Evolutionary conservation across 305 asterid species (phyloP), one percentile per base, ranked within the genome.

Genomic region (Nicotiana rustica): DNA sequence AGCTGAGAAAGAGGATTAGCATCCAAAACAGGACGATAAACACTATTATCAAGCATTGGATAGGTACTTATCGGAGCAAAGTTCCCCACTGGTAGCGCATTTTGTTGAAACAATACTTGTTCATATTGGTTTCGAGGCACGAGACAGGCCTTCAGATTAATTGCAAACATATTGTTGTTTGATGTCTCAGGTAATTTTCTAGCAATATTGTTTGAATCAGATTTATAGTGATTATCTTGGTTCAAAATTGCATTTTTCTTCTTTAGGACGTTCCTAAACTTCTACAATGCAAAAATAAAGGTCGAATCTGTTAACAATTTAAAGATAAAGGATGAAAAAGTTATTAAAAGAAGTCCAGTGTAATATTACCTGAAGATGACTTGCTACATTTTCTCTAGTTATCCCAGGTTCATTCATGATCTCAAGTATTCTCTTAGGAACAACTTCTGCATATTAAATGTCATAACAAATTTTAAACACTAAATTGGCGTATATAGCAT

Each of bases 301-400:
- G 38, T 25, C 4, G 1, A 29, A 15, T 19, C 1, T 64, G 18
- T 65, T 19, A 59, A 4, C 6, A 4, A 19, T 38, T 14, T 10
- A 61, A 59, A 15, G 5, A 21, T 12, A 10, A 10, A 73, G 18
- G 2, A 0, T 8, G 4, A 75, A 66, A 79, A 21, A n/a, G 3
- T 59, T 21, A 15, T 41, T 7, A 18, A 19, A 80, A 59, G 6
- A 4, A 38, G 13, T 47, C 17, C 3, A 21, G 35, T 10, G 9
- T 81, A 6, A 41, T 6, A 0, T 8, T 61, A 88, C 91, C 86
- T 88, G 91, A 36, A 86, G 91, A 36, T 88, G 91, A 31, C 91
- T 88, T 15, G 89, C 88, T 25, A 86, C 82, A 7, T 80, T 79
- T 47, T 81, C 80, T 67, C 91, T 82, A 12, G 84, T 80, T 5